These are phyloP conservation scores for Cinnamomum micranthum DNA, from an alignment of 164 flowering plant genomes.

Conservation along the genomic window DNA sequence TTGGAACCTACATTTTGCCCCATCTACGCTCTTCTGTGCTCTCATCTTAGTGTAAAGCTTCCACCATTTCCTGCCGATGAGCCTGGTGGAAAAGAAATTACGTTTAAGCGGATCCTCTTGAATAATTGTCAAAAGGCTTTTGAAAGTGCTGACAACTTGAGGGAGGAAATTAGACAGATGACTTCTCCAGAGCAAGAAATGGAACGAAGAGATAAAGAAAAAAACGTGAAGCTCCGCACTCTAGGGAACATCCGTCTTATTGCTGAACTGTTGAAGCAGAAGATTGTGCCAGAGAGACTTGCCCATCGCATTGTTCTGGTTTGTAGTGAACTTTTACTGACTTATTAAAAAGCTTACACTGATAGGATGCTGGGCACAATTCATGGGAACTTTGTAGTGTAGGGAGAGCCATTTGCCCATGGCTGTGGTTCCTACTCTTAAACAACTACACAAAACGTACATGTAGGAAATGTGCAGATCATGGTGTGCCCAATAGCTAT, in stretches of 20 bases:
- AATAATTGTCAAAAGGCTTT: slow-evolving; percentile 96
- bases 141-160: slow-evolving; percentile 80
- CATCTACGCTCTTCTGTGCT: slow-evolving; percentile 90
- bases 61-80: slow-evolving; percentile 89
- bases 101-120: slow-evolving; percentile 83
- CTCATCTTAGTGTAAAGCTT: slow-evolving; percentile 85
- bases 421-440: too few relatives aligned
- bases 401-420: too few relatives aligned
- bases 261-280: slow-evolving; percentile 95
- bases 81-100: slow-evolving; percentile 75
- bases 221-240: slow-evolving; percentile 76
- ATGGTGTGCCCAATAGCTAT: too few relatives aligned
- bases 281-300: slow-evolving; percentile 92
- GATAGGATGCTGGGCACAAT: too few relatives aligned
- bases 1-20: slow-evolving; percentile 96
- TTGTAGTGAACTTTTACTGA: background rate
- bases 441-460: too few relatives aligned
- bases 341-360: too few relatives aligned
- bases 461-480: too few relatives aligned
- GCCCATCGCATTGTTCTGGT: slow-evolving; percentile 97
- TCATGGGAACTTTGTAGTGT: too few relatives aligned
- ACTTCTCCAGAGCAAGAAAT: slow-evolving; percentile 80
- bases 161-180: slow-evolving; percentile 80
- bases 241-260: slow-evolving; percentile 95
- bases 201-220: slow-evolving; percentile 85